A percentile compares a stretch with the other conserved stretches of the same genome.
Evolutionary conservation across 768 basidiomycete genomes (phyloP).

Genomic region (Pisolithus albus): DNA sequence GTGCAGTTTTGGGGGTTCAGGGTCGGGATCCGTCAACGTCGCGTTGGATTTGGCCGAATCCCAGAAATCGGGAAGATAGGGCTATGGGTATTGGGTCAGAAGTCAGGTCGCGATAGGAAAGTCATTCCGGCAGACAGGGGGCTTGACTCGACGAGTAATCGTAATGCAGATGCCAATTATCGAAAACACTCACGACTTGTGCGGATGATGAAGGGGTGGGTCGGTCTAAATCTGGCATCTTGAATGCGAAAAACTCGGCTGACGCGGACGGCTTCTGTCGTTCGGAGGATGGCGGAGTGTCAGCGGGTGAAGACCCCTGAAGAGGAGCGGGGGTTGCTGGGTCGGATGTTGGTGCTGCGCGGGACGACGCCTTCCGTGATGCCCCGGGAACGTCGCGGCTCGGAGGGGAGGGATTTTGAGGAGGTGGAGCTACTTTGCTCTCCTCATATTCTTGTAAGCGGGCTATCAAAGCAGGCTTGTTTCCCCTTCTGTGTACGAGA

Average conservation of each 20-base stretch:
- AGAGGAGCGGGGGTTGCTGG: conserved; percentile 21
- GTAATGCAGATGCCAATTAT: neutral
- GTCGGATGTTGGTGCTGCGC: conserved; percentile 10
- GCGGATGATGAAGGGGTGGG: conserved; percentile 37
- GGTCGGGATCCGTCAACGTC: conserved; percentile 15
- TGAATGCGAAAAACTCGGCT: conserved; percentile 39
- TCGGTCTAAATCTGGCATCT: conserved; percentile 49
- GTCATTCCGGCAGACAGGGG: neutral
- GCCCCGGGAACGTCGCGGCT: conserved; percentile 14
- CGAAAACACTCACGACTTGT: conserved; percentile 47
- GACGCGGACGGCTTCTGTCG: conserved; percentile 10
- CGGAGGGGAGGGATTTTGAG: conserved; percentile 12
- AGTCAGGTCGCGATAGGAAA: conserved; percentile 3
- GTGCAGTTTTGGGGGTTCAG: conserved; percentile 40
- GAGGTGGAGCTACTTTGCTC: conserved; percentile 16
- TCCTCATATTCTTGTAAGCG: conserved; percentile 49
- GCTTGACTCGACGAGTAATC: neutral
- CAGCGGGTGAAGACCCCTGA: conserved; percentile 30
- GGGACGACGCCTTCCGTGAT: conserved; percentile 22
- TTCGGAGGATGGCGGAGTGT: conserved; percentile 35
- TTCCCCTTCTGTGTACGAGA: conserved; percentile 40
- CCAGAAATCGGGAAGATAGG: conserved; percentile 55
- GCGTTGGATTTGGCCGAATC: conserved; percentile 38
- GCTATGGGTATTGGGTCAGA: conserved; percentile 31
- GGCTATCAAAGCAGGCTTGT: conserved; percentile 48